Evolutionary conservation across 2,329 filamentous ascomycete species (phyloP).

Genomic region (Claviceps maximensis): DNA sequence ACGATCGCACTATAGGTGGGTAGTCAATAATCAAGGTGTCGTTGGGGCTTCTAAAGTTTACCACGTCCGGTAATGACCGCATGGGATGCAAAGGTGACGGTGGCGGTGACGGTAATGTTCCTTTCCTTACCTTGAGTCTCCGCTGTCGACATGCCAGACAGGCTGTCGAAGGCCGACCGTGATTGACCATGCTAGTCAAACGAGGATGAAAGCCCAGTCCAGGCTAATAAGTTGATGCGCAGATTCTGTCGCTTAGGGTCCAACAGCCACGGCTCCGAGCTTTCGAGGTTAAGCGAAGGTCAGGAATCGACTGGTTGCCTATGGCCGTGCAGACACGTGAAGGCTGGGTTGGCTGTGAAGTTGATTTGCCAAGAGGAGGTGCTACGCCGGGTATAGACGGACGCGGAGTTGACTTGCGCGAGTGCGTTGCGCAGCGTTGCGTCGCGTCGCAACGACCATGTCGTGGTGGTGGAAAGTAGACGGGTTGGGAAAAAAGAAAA

Average conservation of each 20-base stretch:
- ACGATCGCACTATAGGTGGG: slow-evolving; percentile 13
- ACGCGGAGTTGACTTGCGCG: too few relatives aligned
- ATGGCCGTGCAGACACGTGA: too few relatives aligned
- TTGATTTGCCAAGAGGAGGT: too few relatives aligned
- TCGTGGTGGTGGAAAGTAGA: too few relatives aligned
- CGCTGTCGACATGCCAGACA: slow-evolving; percentile 15
- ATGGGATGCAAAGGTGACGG: not conserved
- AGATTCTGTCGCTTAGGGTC: not conserved
- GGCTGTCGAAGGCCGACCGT: slow-evolving; percentile 16
- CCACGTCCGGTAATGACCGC: not conserved
- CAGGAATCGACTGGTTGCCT: too few relatives aligned
- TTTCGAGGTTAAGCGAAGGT: too few relatives aligned
- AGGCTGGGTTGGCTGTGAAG: too few relatives aligned
- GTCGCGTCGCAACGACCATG: too few relatives aligned
- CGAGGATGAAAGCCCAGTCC: too few relatives aligned
- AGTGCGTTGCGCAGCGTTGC: too few relatives aligned
- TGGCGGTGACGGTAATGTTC: not conserved
- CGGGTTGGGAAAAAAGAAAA: too few relatives aligned
- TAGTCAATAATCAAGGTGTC: not conserved
- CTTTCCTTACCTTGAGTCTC: slow-evolving; percentile 12
- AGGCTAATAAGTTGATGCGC: not conserved
- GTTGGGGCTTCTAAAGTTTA: not conserved
- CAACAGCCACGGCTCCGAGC: not conserved
- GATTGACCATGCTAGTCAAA: slow-evolving; percentile 14
- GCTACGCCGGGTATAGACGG: too few relatives aligned